Evolutionary conservation across 164 flowering plant species (phyloP).

Genomic region (Houttuynia cordata): DNA sequence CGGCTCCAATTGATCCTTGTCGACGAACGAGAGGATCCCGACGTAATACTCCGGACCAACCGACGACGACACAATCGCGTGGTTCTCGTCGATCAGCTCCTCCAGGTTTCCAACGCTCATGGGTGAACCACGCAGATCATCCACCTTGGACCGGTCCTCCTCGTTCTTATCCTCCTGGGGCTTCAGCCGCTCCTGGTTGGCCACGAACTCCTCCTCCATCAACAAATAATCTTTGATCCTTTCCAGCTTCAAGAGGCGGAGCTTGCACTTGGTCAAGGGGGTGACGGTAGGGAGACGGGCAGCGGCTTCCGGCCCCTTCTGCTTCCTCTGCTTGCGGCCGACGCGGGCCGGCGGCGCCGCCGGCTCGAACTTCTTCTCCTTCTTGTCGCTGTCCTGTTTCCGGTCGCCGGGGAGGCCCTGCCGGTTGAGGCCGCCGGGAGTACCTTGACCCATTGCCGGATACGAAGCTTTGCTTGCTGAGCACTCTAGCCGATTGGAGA

Average conservation of each 20-base stretch:
- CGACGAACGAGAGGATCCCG: slow-evolving; percentile 22
- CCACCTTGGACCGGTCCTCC: slow-evolving; percentile 32
- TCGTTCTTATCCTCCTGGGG: slow-evolving; percentile 34
- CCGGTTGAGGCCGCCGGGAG: slow-evolving; percentile 24
- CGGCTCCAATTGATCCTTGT: slow-evolving; percentile 36
- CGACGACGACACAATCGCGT: slow-evolving; percentile 28
- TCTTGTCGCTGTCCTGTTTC: slow-evolving; percentile 22
- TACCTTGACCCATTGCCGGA: slow-evolving; percentile 19
- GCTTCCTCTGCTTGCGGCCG: slow-evolving; percentile 34
- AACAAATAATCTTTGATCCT: slow-evolving; percentile 27
- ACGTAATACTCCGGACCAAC: slow-evolving; percentile 31
- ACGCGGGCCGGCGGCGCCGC: slow-evolving; percentile 31
- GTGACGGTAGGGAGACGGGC: slow-evolving; percentile 27
- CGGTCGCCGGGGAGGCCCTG: slow-evolving; percentile 17
- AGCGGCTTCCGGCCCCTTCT: slow-evolving; percentile 29
- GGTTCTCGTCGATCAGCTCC: slow-evolving; percentile 30
- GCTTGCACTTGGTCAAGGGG: slow-evolving; percentile 26
- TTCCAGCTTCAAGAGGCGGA: slow-evolving; percentile 24
- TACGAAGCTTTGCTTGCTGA: too few relatives aligned
- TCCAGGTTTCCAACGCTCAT: slow-evolving; percentile 29
- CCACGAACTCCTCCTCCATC: slow-evolving; percentile 34
- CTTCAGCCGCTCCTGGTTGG: slow-evolving; percentile 26
- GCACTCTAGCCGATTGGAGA: too few relatives aligned
- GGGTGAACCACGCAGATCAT: slow-evolving; percentile 25
- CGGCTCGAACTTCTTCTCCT: slow-evolving; percentile 31